Percentiles rank a stretch among this genome's conserved stretches.
Conservation (phyloP, 2,329 filamentous ascomycete genomes). For the Aspergillus glaucus region DNA sequence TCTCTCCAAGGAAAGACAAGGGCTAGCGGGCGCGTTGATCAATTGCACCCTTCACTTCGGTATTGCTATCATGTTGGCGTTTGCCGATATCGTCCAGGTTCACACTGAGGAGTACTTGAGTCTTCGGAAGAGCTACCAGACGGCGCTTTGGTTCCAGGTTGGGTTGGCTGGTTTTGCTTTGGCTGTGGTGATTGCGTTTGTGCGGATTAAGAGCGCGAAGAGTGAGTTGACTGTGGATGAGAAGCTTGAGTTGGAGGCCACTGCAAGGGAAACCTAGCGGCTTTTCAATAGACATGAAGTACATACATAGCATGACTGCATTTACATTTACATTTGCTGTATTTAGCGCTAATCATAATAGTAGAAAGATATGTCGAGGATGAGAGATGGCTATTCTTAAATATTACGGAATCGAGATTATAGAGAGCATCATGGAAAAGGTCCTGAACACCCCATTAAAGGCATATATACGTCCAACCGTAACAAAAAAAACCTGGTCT, state of each 20-base stretch:
- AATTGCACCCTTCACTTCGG: conserved; percentile 66
- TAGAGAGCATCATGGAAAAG: too few species aligned
- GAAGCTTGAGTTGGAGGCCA: conserved; percentile 25
- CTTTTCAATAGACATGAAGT: too few species aligned
- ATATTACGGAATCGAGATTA: too few species aligned
- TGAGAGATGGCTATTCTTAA: too few species aligned
- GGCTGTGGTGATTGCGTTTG: conserved; percentile 47
- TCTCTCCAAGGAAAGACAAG: conserved; percentile 60
- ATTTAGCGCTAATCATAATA: too few species aligned
- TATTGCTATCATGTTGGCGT: conserved; percentile 64
- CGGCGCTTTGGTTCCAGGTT: conserved; percentile 59
- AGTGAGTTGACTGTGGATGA: conserved; percentile 56
- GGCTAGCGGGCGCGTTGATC: conserved; percentile 64
- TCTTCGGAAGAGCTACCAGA: conserved; percentile 52
- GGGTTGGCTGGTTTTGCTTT: conserved; percentile 50
- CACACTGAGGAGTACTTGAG: conserved; percentile 42
- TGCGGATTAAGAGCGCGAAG: conserved; percentile 50
- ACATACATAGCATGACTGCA: too few species aligned
- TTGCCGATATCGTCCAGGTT: conserved; percentile 58
- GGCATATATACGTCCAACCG: too few species aligned
- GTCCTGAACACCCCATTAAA: too few species aligned
- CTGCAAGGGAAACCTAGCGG: background rate
- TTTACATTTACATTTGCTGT: too few species aligned
- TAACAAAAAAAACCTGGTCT: background rate
- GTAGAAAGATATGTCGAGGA: too few species aligned